Conservation (phyloP, 176 grass and related monocot species). For the Hordeum marinum region DNA sequence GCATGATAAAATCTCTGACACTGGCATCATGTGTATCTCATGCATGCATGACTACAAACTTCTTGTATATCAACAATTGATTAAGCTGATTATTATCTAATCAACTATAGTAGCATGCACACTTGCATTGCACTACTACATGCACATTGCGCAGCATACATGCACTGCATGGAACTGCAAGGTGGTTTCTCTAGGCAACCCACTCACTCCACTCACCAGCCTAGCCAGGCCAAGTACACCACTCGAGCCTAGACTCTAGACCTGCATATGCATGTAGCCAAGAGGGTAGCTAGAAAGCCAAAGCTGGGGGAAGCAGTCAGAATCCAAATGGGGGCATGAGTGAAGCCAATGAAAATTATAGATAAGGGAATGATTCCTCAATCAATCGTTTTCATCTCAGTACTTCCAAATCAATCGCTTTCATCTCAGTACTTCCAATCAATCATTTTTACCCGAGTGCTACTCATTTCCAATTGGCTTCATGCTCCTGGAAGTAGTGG, state of each 20-base stretch:
- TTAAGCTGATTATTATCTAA: not conserved
- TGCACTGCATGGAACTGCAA: not conserved
- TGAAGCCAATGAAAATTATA: conserved; percentile 34
- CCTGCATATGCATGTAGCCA: not conserved
- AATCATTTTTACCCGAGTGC: not conserved
- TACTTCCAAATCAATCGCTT: not conserved
- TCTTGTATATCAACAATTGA: not conserved
- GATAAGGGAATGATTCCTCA: conserved; percentile 24
- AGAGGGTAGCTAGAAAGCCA: not conserved
- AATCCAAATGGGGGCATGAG: not conserved
- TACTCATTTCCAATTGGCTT: not conserved
- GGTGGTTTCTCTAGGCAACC: conserved; percentile 25
- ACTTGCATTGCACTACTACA: not conserved
- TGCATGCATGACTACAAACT: not conserved
- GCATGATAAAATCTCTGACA: not conserved
- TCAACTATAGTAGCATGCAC: not conserved
- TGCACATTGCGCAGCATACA: not conserved
- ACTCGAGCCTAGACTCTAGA: not conserved
- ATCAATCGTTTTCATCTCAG: too few species aligned
- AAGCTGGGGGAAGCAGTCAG: conserved; percentile 6
- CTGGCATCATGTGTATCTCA: not conserved
- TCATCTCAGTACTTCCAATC: not conserved
- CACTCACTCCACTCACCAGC: not conserved
- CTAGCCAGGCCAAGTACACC: not conserved
- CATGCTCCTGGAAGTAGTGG: not conserved